Evolutionary conservation across 148 eudicot genomes (phyloP).

Genomic region (Heliamphora exappendiculata): DNA sequence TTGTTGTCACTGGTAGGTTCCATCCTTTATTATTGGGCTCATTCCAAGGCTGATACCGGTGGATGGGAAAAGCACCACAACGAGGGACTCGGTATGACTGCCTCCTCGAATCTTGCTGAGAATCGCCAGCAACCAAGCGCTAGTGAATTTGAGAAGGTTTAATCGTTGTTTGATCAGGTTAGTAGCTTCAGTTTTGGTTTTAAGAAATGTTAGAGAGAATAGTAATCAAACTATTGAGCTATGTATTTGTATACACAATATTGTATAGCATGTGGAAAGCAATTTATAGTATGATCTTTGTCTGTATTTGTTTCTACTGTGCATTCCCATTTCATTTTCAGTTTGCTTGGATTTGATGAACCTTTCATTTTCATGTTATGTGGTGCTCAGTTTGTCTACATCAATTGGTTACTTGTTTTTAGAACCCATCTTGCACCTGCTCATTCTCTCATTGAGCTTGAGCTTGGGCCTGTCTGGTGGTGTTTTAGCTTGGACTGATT

Average conservation of each 20-base stretch:
- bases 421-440: background rate
- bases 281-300: background rate
- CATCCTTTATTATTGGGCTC: conserved; percentile 67
- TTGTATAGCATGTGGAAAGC: background rate
- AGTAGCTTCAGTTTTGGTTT: conserved; percentile 13
- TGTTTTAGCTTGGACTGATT: too few relatives aligned
- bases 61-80: conserved; percentile 82
- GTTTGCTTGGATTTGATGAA: background rate
- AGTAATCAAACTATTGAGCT: background rate
- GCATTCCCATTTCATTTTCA: background rate
- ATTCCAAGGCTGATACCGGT: conserved; percentile 83
- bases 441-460: too few relatives aligned
- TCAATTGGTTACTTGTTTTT: background rate
- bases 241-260: conserved; percentile 5
- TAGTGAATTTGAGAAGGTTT: conserved; percentile 27
- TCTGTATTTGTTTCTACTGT: background rate
- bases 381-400: too few relatives aligned
- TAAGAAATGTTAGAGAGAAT: background rate
- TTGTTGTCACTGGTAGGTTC: conserved; percentile 74
- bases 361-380: background rate
- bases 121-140: conserved; percentile 23
- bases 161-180: conserved; percentile 6
- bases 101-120: conserved; percentile 31
- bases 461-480: too few relatives aligned
- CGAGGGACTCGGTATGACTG: conserved; percentile 78